Evolutionary conservation across 345 rosid genomes (phyloP), one percentile per base, ranked within the genome.

Genomic region (Cardamine resedifolia): DNA sequence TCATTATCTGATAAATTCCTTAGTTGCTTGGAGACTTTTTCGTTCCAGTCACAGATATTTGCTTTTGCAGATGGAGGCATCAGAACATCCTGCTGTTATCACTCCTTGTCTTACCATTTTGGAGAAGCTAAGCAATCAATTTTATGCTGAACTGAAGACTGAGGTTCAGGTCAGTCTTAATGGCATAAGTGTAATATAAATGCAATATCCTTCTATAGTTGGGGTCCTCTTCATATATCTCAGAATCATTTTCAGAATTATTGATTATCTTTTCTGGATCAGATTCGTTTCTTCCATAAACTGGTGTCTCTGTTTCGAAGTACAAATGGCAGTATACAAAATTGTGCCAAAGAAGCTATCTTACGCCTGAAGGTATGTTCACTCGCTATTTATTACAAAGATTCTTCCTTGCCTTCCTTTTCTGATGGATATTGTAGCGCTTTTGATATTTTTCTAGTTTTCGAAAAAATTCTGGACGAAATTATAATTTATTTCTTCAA

Each of bases 291-390:
- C 48, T 86, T 91, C 76, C 80, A 38, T 33, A 80, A 83, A 72
- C 86, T 95, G 36, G 87, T 95, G 57, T 43, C 78, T 56, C 48
- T 91, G 78, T 84, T 78, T 74, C 83, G 82, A 63, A 80, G 80
- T 75, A 43, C 81, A 56, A 81, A 78, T 77, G 90, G 82, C 70
- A 81, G 76, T 64, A 72, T 95, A 65, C 99, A 86, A 48, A 78
- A 81, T 81, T 89, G 87, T 63, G 80, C 88, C 67, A 84, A 87
- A 73, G 96, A 87, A 52, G 93, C 99, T 38, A 28, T 91, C 64
- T 72, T 86, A 78, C 90, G 85, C 33, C 78, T 95, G 77, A 85
- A 90, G 77, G 99, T 95, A 67, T 72, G 81, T 76, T 24, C 51
- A 20, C 59, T 51, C 48, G 30, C 77, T 34, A 0, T n/a, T 47